phyloP scores from a whole-genome alignment of 257 asterid genomes.

The Solanum sitiens region DNA sequence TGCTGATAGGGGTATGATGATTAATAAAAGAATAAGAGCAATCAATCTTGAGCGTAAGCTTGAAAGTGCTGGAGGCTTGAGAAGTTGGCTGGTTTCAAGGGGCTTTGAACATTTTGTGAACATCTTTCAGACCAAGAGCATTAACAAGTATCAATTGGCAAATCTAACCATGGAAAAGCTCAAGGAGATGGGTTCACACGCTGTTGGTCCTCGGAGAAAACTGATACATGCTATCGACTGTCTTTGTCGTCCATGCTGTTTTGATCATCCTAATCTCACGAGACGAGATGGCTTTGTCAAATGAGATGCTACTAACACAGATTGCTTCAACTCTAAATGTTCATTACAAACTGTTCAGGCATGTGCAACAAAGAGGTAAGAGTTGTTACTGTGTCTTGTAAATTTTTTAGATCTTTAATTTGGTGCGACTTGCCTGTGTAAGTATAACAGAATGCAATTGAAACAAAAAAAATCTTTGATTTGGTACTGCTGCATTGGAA shows the following conservation, averaged over 20 bases:
- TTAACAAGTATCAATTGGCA: constrained; percentile 63
- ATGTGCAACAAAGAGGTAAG: not conserved
- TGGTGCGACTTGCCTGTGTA: not conserved
- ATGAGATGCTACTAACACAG: not conserved
- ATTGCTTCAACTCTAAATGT: not conserved
- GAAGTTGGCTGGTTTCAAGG: constrained; percentile 68
- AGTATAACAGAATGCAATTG: not conserved
- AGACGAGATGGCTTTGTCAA: not conserved
- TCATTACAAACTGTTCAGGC: not conserved
- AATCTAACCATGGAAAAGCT: constrained; percentile 76
- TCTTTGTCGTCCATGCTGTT: constrained; percentile 83
- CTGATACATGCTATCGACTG: constrained; percentile 89
- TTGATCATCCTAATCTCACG: constrained; percentile 22
- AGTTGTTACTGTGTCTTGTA: not conserved
- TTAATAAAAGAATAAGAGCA: constrained; percentile 51
- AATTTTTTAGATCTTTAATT: not conserved
- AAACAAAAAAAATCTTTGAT: not conserved
- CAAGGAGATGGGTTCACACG: constrained; percentile 75
- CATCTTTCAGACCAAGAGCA: constrained; percentile 41
- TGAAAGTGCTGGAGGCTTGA: constrained; percentile 70
- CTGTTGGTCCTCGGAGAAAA: constrained; percentile 91
- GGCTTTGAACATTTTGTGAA: constrained; percentile 61
- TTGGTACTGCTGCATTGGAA: not conserved
- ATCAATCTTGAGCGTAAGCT: constrained; percentile 52
- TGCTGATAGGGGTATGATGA: constrained; percentile 21